Conservation (phyloP, 2,329 filamentous ascomycete genomes). For the Coniochaeta hoffmannii region DNA sequence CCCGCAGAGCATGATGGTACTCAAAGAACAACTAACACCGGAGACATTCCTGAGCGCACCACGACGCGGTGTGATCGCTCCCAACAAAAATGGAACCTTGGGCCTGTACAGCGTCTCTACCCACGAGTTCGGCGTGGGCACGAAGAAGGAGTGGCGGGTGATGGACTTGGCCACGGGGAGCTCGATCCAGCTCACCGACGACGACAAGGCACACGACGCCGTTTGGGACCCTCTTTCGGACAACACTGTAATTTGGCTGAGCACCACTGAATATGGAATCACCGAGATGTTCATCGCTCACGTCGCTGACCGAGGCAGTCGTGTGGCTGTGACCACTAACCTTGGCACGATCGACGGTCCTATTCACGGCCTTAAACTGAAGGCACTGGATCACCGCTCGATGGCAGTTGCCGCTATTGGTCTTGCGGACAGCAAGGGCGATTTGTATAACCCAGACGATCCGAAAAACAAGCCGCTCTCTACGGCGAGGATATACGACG, state of each 20-base stretch:
- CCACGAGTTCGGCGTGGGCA: conserved; percentile 22
- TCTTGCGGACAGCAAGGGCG: conserved; percentile 20
- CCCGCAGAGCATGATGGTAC: conserved; percentile 7
- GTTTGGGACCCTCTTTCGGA: conserved; percentile 26
- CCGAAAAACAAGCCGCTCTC: conserved; percentile 15
- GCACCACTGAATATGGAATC: conserved; percentile 18
- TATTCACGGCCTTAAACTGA: conserved; percentile 25
- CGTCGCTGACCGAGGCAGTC: conserved; percentile 9
- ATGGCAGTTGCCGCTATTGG: conserved; percentile 28
- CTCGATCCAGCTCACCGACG: conserved; percentile 17
- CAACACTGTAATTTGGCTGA: conserved; percentile 23
- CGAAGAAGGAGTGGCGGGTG: conserved; percentile 25
- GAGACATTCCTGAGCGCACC: conserved; percentile 14
- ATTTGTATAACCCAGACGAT: conserved; percentile 22
- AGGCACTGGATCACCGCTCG: conserved; percentile 22
- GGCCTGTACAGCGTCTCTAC: conserved; percentile 28
- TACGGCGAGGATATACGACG: conserved; percentile 26
- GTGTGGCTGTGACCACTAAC: conserved; percentile 13
- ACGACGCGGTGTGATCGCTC: conserved; percentile 20
- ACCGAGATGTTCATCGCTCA: conserved; percentile 23
- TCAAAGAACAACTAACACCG: conserved; percentile 13
- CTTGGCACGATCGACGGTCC: conserved; percentile 24
- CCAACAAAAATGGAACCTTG: conserved; percentile 27
- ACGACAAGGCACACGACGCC: conserved; percentile 22
- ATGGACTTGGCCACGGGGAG: conserved; percentile 23